These are phyloP conservation scores for Kentomonas sorsogonicus DNA, from an alignment of 208 protist genomes.

Conservation along the genomic window DNA sequence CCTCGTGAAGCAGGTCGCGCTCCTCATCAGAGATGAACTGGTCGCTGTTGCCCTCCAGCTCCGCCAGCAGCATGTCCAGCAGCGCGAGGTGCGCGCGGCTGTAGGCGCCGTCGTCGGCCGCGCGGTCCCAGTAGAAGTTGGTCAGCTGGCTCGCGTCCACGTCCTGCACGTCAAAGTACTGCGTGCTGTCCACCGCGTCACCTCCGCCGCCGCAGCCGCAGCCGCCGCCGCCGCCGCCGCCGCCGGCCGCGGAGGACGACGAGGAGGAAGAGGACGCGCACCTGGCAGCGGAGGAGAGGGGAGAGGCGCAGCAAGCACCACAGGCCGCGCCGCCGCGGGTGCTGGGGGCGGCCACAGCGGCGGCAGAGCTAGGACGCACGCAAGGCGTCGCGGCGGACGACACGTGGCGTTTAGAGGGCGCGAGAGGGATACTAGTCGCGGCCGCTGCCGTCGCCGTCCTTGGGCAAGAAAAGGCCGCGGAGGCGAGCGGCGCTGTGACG, in stretches of 20 bases:
- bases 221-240: neutral
- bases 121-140: conserved; percentile 73
- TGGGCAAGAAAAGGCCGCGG: too few relatives aligned
- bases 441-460: too few relatives aligned
- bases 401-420: too few relatives aligned
- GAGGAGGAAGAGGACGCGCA: conserved; percentile 17
- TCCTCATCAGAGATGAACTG: too few relatives aligned
- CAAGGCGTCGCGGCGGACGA: too few relatives aligned
- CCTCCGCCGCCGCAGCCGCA: neutral
- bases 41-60: too few relatives aligned
- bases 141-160: conserved; percentile 65
- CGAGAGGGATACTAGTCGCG: too few relatives aligned
- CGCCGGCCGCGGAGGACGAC: neutral
- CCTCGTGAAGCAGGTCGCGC: too few relatives aligned
- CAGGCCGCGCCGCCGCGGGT: conserved; percentile 1
- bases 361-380: neutral
- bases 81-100: conserved; percentile 62
- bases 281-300: neutral
- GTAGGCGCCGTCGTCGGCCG: conserved; percentile 50
- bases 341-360: neutral
- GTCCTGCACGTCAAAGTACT: conserved; percentile 75
- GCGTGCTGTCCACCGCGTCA: neutral
- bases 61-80: conserved; percentile 68
- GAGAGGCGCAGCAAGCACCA: neutral
- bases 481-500: too few relatives aligned